phyloP scores from a whole-genome alignment of 352 stramenopile genomes.

The Phytopythium delawarense region DNA sequence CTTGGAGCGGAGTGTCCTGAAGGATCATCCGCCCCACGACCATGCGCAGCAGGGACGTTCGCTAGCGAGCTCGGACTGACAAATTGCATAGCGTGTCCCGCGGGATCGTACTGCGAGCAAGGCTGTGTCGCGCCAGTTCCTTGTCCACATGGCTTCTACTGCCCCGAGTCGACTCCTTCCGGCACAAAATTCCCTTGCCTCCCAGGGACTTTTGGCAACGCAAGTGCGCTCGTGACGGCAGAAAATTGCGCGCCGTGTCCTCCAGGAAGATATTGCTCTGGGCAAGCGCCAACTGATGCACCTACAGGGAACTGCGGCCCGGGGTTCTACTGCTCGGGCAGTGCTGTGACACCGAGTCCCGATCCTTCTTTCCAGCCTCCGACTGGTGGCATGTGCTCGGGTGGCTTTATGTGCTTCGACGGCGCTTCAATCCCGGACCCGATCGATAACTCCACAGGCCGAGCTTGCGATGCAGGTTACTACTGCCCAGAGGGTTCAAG shows the following conservation, averaged over 20 bases:
- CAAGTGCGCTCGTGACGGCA: conserved; percentile 25
- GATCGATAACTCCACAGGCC: conserved; percentile 48
- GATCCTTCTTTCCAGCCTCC: conserved; percentile 15
- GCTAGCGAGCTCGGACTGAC: conserved; percentile 46
- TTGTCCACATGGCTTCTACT: conserved; percentile 81
- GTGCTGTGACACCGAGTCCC: conserved; percentile 32
- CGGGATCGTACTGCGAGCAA: conserved; percentile 60
- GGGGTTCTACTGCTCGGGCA: conserved; percentile 63
- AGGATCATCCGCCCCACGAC: conserved; percentile 36
- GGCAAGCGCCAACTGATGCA: conserved; percentile 36
- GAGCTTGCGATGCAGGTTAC: conserved; percentile 52
- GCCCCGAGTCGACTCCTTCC: conserved; percentile 42
- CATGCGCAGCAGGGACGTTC: conserved; percentile 69
- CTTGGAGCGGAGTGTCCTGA: conserved; percentile 74
- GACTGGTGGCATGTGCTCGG: conserved; percentile 45
- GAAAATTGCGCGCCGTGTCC: conserved; percentile 53
- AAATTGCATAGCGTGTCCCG: conserved; percentile 69
- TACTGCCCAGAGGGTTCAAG: conserved; percentile 66
- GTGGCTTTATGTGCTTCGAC: conserved; percentile 60
- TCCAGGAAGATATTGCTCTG: conserved; percentile 79
- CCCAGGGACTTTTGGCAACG: conserved; percentile 57
- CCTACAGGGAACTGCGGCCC: conserved; percentile 58
- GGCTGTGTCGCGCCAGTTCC: conserved; percentile 31
- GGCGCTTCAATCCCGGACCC: conserved; percentile 47
- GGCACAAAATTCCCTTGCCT: conserved; percentile 49